Conservation (phyloP, 106 monocot genomes). For the Hemerocallis citrina region DNA sequence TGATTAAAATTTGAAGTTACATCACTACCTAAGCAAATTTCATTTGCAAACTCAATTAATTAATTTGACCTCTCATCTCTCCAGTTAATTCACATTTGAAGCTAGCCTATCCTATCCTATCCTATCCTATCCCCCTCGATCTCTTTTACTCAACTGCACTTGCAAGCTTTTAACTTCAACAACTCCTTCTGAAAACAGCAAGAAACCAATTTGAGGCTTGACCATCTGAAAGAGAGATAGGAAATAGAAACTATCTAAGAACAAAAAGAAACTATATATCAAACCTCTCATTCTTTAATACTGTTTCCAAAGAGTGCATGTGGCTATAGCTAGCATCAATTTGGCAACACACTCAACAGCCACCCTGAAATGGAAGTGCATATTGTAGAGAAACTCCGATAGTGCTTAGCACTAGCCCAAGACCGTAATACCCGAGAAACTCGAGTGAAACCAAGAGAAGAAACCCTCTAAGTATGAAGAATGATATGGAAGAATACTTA, state of each 20-base stretch:
- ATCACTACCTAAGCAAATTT: constrained; percentile 7
- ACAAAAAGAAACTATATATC: no score
- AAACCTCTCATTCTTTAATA: background rate
- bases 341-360: background rate
- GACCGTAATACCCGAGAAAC: no score
- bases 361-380: background rate
- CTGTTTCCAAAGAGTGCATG: background rate
- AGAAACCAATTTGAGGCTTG: constrained; percentile 5
- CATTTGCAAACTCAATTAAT: no score
- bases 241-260: no score
- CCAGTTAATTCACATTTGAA: no score
- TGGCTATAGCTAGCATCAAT: background rate
- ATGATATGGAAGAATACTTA: no score
- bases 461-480: no score
- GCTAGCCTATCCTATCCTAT: no score
- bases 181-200: constrained; percentile 1
- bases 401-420: no score
- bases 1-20: background rate
- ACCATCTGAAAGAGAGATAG: constrained; percentile 1
- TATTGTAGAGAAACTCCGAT: no score
- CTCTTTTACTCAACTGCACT: background rate
- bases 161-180: background rate
- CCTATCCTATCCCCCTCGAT: background rate
- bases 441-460: no score
- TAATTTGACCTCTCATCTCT: constrained; percentile 3